Conservation (phyloP, 2,329 filamentous ascomycete species). For the Colletotrichum sp. region DNA sequence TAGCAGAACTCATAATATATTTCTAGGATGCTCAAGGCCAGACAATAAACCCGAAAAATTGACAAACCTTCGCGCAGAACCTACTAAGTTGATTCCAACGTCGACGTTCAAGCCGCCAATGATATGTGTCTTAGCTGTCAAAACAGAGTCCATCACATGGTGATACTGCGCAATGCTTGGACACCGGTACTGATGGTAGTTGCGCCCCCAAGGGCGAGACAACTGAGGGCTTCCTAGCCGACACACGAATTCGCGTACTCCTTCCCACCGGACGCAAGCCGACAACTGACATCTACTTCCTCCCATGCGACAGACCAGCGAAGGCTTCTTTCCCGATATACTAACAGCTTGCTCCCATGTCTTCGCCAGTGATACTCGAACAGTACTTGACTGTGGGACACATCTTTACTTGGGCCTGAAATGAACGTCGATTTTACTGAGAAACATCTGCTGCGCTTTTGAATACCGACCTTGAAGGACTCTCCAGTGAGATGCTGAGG, state of each 20-base stretch:
- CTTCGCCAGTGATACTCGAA: neutral
- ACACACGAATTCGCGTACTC: neutral
- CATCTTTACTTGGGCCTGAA: too few relatives aligned
- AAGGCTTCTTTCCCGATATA: neutral
- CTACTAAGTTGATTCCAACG: neutral
- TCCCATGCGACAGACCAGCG: neutral
- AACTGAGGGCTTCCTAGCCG: too few relatives aligned
- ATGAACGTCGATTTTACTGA: too few relatives aligned
- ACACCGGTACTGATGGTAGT: neutral
- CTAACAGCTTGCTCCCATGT: neutral
- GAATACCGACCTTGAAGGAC: rapidly evolving
- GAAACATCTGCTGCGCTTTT: too few relatives aligned
- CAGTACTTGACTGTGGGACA: neutral
- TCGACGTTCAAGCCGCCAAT: neutral
- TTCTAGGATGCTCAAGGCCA: neutral
- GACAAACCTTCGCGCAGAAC: neutral
- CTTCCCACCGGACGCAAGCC: neutral
- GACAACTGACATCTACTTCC: neutral
- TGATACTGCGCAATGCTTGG: neutral
- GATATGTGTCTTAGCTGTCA: neutral
- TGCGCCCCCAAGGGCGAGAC: rapidly evolving
- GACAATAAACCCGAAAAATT: neutral
- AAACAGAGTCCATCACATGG: neutral
- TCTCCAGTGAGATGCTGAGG: neutral
- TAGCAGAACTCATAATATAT: neutral